Evolutionary conservation across 352 stramenopile genomes (phyloP), one percentile per base, ranked within the genome.

Genomic region (Globisporangium iwayamae): DNA sequence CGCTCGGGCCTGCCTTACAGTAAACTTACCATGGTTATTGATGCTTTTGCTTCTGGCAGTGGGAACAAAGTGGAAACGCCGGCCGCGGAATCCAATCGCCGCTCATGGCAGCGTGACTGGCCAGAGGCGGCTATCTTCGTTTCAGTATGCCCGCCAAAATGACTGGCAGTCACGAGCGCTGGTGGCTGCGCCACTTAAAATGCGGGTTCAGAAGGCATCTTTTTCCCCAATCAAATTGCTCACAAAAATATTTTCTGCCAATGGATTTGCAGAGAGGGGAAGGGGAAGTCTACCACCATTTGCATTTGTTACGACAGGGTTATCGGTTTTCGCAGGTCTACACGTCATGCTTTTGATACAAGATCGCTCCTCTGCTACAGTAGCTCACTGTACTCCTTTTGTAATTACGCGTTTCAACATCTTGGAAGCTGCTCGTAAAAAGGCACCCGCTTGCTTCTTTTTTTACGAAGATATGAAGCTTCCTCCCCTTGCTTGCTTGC

Each of bases 31-130:
- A 91, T 91, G 79, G 79, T 88, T 75, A 80, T 79, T 83, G 78
- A 85, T 91, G 82, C 82, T 91, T 91, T 91, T 91, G 75, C 82
- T 91, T 85, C 74, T 88, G 76, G 76, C 75, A 65, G 72, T 89
- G 82, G 78, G 79, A 87, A 85, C 75, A 87, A 88, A 88, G 74
- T 89, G 79, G 75, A 71, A 72, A 70, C 66, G 61, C 50, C 39
- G 63, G 72, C 67, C 64, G 60, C 45, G 57, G 63, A 61, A 66
- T 59, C 60, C 32, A 58, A 56, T 58, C 45, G 55, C 50, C 34
- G 47, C 50, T 58, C 30, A 45, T 48, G 36, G 6, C 18, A 34
- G 60, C 67, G 71, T 60, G 66, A 78, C 60, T 73, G 74, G 70
- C 73, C 66, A 75, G 74, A 68, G 60, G 47, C 47, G 36, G 53